phyloP scores from a whole-genome alignment of 345 rosid genomes.

The Eucalyptus globulus region DNA sequence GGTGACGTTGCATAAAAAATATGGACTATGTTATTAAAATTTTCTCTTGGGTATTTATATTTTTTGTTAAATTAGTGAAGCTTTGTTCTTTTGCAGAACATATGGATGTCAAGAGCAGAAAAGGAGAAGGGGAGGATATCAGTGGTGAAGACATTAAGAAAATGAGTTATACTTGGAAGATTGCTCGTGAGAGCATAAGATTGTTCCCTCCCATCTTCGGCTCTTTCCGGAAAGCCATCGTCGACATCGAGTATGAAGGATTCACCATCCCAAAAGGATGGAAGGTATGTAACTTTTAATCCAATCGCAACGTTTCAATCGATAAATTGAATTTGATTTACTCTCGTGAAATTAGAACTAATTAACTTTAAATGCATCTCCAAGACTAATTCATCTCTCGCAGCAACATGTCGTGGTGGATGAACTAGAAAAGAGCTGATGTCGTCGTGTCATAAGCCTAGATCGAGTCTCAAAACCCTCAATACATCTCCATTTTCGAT shows the following conservation, averaged over 20 bases:
- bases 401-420: background rate
- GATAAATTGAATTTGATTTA: background rate
- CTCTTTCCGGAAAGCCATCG: conserved; percentile 62
- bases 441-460: background rate
- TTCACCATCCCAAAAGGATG: conserved; percentile 72
- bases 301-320: background rate
- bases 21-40: background rate
- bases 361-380: background rate
- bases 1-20: background rate
- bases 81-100: conserved; percentile 26
- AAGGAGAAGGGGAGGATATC: conserved; percentile 15
- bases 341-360: background rate
- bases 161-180: conserved; percentile 68
- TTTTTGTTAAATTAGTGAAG: background rate
- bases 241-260: conserved; percentile 41
- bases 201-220: conserved; percentile 82
- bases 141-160: conserved; percentile 44
- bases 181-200: conserved; percentile 61
- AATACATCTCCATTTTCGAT: background rate
- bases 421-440: background rate
- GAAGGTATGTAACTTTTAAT: conserved; percentile 24
- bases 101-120: conserved; percentile 16
- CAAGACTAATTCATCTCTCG: background rate
- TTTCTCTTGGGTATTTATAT: background rate
- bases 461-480: background rate